Evolutionary conservation across 352 stramenopile genomes (phyloP), one percentile per base, ranked within the genome.

Genomic region (Globisporangium abappressorium): DNA sequence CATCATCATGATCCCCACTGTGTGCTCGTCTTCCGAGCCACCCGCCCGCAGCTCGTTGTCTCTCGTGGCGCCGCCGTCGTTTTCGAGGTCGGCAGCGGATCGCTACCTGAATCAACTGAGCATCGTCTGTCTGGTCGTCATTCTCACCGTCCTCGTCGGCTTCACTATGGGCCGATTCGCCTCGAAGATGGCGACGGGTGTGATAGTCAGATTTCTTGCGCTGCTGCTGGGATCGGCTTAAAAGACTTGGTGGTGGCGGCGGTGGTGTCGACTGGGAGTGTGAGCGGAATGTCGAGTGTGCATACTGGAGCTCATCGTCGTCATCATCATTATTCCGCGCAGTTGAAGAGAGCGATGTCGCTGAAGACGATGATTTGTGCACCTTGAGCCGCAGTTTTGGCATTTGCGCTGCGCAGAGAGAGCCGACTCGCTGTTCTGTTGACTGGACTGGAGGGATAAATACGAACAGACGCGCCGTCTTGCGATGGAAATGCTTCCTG

Each of bases 51-150:
- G 47, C 49, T 64, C 47, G 12, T 62, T 30, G 24, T 1, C 14
- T 47, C 41, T 30, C 55, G 15, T 46, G 38, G 14, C 38, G 4
- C 14, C 38, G 57, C 8, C 69, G 71, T 8, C 68, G 66, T 28
- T 75, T 77, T 1, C 80, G 77, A 11, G 74, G 73, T 12, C 82
- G 75, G 64, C 82, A 91, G 14, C 82, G 74, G 38, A 91, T 72
- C n/a, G 77, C 80, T 12, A 91, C 80, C 65, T 87, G 77, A 22
- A 89, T 83, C 57, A 80, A 38, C 28, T 66, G 71, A 11, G 20
- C 34, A 20, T 62, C 71, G 3, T 66, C 43, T 24, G 5, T n/a
- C 14, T n/a, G 6, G 41, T 22, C 41, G 41, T n/a, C 41, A n/a
- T 49, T n/a, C 2, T 49, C 41, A 47, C 36, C 36, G 3, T 18